A percentile compares a stretch with the other conserved stretches of the same genome.
phyloP scores from a whole-genome alignment of 345 rosid genomes.

The Chamaenerion angustifolium region DNA sequence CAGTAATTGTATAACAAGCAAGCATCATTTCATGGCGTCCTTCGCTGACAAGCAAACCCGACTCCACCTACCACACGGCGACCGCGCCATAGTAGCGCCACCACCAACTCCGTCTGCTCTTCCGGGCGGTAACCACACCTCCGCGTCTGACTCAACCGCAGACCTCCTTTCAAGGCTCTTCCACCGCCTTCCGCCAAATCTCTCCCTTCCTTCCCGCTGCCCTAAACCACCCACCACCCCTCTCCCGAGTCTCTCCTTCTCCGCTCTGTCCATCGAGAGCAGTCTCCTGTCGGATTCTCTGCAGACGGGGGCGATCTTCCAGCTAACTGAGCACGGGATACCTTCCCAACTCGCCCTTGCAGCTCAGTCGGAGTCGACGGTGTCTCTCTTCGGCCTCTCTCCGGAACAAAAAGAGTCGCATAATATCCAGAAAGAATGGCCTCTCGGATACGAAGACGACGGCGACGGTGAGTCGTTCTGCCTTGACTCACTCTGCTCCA shows the following conservation, averaged over 20 bases:
- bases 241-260: slow-evolving; percentile 21
- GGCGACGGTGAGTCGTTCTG: slow-evolving; percentile 45
- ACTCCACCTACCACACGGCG: slow-evolving; percentile 19
- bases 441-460: slow-evolving; percentile 43
- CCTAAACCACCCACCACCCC: slow-evolving; percentile 9
- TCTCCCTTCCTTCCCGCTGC: slow-evolving; percentile 50
- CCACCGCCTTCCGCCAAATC: slow-evolving; percentile 64
- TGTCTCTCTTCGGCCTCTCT: slow-evolving; percentile 36
- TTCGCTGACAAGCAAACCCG: slow-evolving; percentile 36
- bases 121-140: slow-evolving; percentile 16
- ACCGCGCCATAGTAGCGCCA: slow-evolving; percentile 56
- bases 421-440: slow-evolving; percentile 56
- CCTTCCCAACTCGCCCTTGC: slow-evolving; percentile 40
- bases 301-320: slow-evolving; percentile 49
- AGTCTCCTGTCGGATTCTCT: slow-evolving; percentile 27
- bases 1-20: no score
- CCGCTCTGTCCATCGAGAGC: slow-evolving; percentile 7
- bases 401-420: slow-evolving; percentile 22
- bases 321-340: slow-evolving; percentile 28
- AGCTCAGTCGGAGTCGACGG: slow-evolving; percentile 36
- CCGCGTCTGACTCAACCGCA: slow-evolving; percentile 23
- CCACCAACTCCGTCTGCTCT: slow-evolving; percentile 71
- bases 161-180: slow-evolving; percentile 56
- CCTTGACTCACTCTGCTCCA: slow-evolving; percentile 25
- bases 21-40: slow-evolving; percentile 22